Evolutionary conservation across 768 basidiomycete species (phyloP).

Genomic region (Suillus ampliporus): DNA sequence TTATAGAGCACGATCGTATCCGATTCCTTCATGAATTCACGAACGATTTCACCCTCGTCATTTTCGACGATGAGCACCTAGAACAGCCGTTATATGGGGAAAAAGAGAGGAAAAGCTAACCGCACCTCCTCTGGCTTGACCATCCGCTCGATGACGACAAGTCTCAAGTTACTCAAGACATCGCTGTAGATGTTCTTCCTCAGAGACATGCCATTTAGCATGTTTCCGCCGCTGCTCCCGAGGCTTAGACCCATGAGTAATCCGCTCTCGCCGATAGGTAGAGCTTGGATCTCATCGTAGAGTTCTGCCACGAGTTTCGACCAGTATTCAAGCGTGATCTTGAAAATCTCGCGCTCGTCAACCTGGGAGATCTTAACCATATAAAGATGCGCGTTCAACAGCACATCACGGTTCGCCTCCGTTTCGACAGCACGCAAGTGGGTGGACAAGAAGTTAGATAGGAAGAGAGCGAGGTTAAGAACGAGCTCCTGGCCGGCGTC

Average conservation of each 20-base stretch:
- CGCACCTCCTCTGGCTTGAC: constrained; percentile 98
- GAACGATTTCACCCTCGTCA: constrained; percentile 98
- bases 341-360: constrained; percentile 98
- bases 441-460: constrained; percentile 92
- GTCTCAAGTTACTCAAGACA: constrained; percentile 88
- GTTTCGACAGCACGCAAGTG: constrained; percentile 96
- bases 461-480: constrained; percentile 96
- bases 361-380: constrained; percentile 99
- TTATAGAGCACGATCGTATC: constrained; percentile 99
- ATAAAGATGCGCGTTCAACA: constrained; percentile 96
- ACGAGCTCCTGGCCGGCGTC: constrained; percentile 97
- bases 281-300: constrained; percentile 94
- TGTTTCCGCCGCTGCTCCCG: constrained; percentile 62
- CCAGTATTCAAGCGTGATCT: constrained; percentile 99
- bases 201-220: constrained; percentile 79
- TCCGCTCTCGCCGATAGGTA: constrained; percentile 87
- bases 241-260: constrained; percentile 89
- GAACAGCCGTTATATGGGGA: constrained; percentile 13
- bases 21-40: constrained; percentile 98
- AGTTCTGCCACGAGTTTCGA: constrained; percentile 92
- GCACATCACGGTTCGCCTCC: constrained; percentile 85
- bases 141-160: constrained; percentile 99
- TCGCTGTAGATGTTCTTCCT: constrained; percentile 96
- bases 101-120: constrained; percentile 15
- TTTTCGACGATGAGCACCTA: constrained; percentile 98